phyloP scores from a whole-genome alignment of 179 eudicot genomes.

The Beta corolliflora region DNA sequence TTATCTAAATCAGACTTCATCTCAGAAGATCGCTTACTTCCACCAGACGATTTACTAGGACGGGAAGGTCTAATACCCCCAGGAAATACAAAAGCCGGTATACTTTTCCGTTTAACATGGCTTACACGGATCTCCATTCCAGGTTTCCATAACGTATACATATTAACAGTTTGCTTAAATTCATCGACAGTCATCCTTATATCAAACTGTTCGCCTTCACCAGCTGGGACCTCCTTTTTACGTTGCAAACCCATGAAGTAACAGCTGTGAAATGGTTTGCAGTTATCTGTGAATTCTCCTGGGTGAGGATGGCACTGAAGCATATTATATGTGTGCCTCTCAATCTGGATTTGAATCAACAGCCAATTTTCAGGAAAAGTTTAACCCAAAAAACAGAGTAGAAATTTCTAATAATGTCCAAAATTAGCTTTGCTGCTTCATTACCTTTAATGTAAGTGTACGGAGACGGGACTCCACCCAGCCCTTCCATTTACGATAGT shows the following conservation, averaged over 20 bases:
- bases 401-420: conserved; percentile 4
- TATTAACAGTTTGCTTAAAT: conserved; percentile 69
- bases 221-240: conserved; percentile 60
- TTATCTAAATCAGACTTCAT: conserved; percentile 32
- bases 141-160: conserved; percentile 64
- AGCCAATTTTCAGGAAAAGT: conserved; percentile 27
- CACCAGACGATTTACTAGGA: conserved; percentile 50
- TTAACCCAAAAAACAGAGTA: neutral
- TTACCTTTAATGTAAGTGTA: conserved; percentile 66
- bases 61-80: conserved; percentile 78
- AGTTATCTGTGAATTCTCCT: conserved; percentile 69
- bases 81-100: conserved; percentile 84
- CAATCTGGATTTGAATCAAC: conserved; percentile 50
- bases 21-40: conserved; percentile 41
- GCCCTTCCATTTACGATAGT: conserved; percentile 86
- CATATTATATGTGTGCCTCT: conserved; percentile 62
- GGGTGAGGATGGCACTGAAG: conserved; percentile 93
- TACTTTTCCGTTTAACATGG: conserved; percentile 63
- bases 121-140: conserved; percentile 75
- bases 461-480: conserved; percentile 98
- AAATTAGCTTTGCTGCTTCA: neutral
- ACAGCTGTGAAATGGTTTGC: conserved; percentile 62
- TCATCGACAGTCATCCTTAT: conserved; percentile 87
- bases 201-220: conserved; percentile 76
- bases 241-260: conserved; percentile 93